A percentile compares a stretch with the other conserved stretches of the same genome.
Evolutionary conservation across 805 yeast species (phyloP).

Genomic region (Yarrowia sp.): DNA sequence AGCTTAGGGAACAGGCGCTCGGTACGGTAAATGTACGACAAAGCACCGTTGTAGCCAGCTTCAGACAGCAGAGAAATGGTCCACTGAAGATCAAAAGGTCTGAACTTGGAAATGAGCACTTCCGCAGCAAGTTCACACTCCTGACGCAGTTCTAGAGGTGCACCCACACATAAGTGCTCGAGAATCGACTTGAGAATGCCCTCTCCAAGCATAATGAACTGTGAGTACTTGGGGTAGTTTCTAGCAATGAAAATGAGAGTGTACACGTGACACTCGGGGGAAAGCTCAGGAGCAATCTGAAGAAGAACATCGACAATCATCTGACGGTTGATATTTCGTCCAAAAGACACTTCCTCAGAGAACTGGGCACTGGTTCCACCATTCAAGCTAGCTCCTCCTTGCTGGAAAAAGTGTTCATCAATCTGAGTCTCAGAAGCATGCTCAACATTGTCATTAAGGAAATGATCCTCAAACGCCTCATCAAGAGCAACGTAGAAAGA

Average conservation of each 20-base stretch:
- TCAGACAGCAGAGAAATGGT: constrained; percentile 60
- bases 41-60: constrained; percentile 64
- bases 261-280: constrained; percentile 48
- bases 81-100: constrained; percentile 60
- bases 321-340: constrained; percentile 66
- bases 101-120: constrained; percentile 69
- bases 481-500: constrained; percentile 71
- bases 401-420: constrained; percentile 43
- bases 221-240: constrained; percentile 83
- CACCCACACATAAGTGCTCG: constrained; percentile 55
- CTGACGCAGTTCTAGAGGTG: constrained; percentile 50
- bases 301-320: constrained; percentile 75
- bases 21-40: constrained; percentile 62
- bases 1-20: constrained; percentile 62
- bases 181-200: constrained; percentile 59
- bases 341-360: constrained; percentile 44
- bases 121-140: constrained; percentile 82
- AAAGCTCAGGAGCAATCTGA: constrained; percentile 57
- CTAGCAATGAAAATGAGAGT: constrained; percentile 77
- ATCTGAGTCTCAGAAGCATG: constrained; percentile 49
- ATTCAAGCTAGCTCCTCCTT: constrained; percentile 27
- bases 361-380: constrained; percentile 21
- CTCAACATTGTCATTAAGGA: constrained; percentile 60
- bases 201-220: constrained; percentile 77
- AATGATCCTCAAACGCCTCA: constrained; percentile 82